Base-by-base conservation (phyloP, 805 yeast species). In the Candida tammaniensis region DNA sequence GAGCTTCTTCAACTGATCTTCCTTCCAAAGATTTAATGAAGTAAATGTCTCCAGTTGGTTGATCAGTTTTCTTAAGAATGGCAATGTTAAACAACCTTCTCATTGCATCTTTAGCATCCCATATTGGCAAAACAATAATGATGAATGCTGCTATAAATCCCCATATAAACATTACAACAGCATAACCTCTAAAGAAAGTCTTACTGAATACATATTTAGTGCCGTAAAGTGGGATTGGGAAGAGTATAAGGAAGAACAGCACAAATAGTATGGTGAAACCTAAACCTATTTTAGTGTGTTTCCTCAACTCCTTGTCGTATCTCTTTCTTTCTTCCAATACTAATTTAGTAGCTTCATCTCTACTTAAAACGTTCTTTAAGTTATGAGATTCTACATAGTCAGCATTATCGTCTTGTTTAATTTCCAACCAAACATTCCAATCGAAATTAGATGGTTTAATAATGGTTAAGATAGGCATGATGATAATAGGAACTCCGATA, bases 101-200 rank as follows among this genome's bases (percentile, higher is more conserved):
- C 23, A 83, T 72, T 4, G 80, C 85, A 19, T 61, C 54, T 45
- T 87, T 66, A 25, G 89, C 87, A 54, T 86, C 86, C 64, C 71
- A 72, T 27, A 85, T 49, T 23, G 95, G 95, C 46, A 68, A 78
- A 17, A 84, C 38, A 12, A 49, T 38, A 24, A 52, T 52, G 4
- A 39, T 33, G 14, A 40, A 39, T 4, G 55, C 49, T 3, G 57
- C 52, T 32, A 42, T 30, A 31, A 51, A 49, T 3, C 51, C 44
- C 57, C 57, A 54, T 29, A 54, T 42, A 29, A 54, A 51, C 36
- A 50, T 40, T 22, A 54, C 59, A 13, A 41, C 51, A 18, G 50
- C 42, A 53, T 55, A 54, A 17, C 57, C 57, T 5, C 49, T 44
- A 38, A 54, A 52, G 37, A 52, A 54, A 27, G 33, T 11, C 28